These are phyloP conservation scores for Amoebophrya sp. DNA, from an alignment of 169 alveolate genomes.

Conservation along the genomic window DNA sequence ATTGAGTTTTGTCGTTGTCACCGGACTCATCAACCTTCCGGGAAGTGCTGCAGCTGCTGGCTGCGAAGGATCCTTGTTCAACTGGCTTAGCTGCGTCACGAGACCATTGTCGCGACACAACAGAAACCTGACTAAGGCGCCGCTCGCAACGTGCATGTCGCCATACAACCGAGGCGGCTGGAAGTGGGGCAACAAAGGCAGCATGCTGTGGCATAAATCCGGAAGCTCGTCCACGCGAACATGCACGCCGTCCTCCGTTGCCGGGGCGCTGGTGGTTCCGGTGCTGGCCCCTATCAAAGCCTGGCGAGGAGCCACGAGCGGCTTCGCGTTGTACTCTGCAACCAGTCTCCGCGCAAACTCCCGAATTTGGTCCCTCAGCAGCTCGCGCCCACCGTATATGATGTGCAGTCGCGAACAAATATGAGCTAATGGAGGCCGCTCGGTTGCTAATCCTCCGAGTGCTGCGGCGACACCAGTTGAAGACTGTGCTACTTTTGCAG, in stretches of 20 bases:
- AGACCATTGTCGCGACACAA: neutral
- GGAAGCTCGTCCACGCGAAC: neutral
- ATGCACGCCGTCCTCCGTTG: too few species aligned
- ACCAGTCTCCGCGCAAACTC: neutral
- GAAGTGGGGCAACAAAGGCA: neutral
- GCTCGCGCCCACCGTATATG: neutral
- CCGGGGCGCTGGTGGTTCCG: too few species aligned
- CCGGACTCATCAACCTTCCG: neutral
- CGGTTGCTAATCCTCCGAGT: too few species aligned
- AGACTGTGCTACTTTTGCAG: neutral
- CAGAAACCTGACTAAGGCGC: neutral
- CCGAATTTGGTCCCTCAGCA: neutral
- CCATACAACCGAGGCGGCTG: neutral
- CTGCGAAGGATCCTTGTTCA: too few species aligned
- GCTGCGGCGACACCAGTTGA: neutral
- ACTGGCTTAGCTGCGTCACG: neutral
- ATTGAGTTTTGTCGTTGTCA: too few species aligned
- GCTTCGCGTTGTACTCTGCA: neutral
- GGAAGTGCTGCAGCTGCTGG: too few species aligned
- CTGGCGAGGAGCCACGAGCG: too few species aligned
- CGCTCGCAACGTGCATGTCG: neutral
- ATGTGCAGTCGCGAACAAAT: neutral
- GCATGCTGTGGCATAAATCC: neutral
- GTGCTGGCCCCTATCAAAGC: too few species aligned
- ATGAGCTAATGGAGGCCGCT: neutral